Evolutionary conservation across 352 stramenopile species (phyloP), one percentile per base, ranked within the genome.

Genomic region (Phytophthora colocasiae): DNA sequence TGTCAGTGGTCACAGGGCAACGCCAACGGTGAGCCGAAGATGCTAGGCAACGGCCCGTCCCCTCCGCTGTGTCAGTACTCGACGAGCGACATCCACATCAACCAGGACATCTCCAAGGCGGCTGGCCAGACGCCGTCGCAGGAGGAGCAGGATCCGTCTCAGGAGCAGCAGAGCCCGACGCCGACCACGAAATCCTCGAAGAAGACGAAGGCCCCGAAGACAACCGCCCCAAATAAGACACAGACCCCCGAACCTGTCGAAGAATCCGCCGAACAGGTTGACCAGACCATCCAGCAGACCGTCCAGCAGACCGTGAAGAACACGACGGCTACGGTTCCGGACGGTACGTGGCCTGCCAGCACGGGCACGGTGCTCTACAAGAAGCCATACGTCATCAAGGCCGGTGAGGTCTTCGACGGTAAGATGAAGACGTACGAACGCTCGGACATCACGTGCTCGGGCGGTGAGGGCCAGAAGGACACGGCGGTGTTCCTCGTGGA

Each of bases 81-180:
- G 19, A 36, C 36, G 19, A 67, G 59, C n/a, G 59, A 67, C 10
- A 51, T 67, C n/a, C 58, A 66, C 48, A 66, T 66, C 58, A 66
- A 66, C 40, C 15, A 60, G 48, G 40, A 66, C 36, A 41, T 66
- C 15, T 49, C 39, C 4, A 29, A 63, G 44, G 56, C 44, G 34
- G 51, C 38, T 31, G 27, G 27, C 11, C 26, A 59, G 52, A 47
- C 34, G 6, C 5, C 27, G 27, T 31, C 27, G 27, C 27, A 31
- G 27, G 27, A 31, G 27, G 27, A 31, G 27, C 27, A 31, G 27
- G 27, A 31, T 7, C 27, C 27, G 4, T 31, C 27, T 4, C 27
- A 31, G 27, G 27, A 31, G 27, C 4, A 31, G 27, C 27, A 31
- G 27, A 31, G 27, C 27, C 27, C 22, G 19, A 32, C 43, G 7